Evolutionary conservation across 139 green algal species (phyloP).

Genomic region (Closterium sp.): DNA sequence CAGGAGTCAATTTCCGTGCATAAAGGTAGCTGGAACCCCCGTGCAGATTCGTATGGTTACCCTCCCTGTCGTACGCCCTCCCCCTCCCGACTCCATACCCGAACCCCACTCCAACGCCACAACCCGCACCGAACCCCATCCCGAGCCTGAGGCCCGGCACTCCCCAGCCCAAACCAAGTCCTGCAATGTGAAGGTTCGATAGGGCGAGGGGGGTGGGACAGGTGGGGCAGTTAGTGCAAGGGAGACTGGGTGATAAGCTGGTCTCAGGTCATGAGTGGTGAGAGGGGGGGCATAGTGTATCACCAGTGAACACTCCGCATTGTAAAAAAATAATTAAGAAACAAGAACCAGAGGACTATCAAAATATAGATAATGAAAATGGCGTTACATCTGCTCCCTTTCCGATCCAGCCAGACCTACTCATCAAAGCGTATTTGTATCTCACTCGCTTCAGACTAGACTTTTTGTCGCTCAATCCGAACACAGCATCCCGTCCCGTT

Average conservation of each 20-base stretch:
- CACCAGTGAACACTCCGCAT: too few relatives aligned
- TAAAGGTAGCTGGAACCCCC: not conserved
- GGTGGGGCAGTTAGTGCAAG: not conserved
- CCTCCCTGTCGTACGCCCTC: constrained; percentile 2
- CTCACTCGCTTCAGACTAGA: too few relatives aligned
- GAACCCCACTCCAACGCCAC: constrained; percentile 17
- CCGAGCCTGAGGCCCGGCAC: constrained; percentile 12
- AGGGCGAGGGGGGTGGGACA: not conserved
- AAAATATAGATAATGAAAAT: too few relatives aligned
- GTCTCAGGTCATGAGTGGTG: not conserved
- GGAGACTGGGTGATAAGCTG: not conserved
- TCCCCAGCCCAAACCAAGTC: constrained; percentile 11
- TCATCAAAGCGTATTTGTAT: too few relatives aligned
- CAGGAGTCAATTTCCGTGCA: not conserved
- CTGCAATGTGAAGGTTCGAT: not conserved
- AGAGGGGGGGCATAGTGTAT: too few relatives aligned
- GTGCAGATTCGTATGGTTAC: constrained; percentile 10
- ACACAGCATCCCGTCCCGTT: too few relatives aligned
- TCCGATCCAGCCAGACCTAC: too few relatives aligned
- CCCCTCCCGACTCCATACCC: constrained; percentile 10
- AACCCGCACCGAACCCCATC: constrained; percentile 12
- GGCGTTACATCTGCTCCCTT: too few relatives aligned
- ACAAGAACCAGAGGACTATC: too few relatives aligned
- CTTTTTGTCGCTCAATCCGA: too few relatives aligned
- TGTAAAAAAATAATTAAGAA: too few relatives aligned